phyloP scores from a whole-genome alignment of 352 stramenopile species.

The Phytophthora boehmeriae region DNA sequence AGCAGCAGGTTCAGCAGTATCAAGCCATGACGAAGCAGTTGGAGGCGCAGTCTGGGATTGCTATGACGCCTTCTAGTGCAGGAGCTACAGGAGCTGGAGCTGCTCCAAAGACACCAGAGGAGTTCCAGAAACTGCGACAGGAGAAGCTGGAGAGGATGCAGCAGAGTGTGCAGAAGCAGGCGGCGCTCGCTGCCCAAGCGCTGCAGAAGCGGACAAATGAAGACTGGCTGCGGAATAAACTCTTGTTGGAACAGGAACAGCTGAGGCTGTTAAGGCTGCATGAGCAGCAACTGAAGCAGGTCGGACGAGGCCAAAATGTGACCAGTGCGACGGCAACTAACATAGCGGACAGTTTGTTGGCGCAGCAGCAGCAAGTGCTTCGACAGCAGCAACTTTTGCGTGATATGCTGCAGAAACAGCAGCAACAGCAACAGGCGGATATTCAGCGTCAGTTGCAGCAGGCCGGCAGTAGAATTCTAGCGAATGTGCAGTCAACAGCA shows the following conservation, averaged over 20 bases:
- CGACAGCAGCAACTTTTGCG: slow-evolving; percentile 52
- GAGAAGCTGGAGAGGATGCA: slow-evolving; percentile 62
- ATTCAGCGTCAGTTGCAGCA: slow-evolving; percentile 35
- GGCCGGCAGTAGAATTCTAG: slow-evolving; percentile 1
- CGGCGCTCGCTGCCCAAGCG: slow-evolving; percentile 39
- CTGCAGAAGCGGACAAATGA: slow-evolving; percentile 38
- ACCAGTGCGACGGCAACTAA: slow-evolving; percentile 23
- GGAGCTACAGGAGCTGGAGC: background rate
- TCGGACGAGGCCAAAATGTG: slow-evolving; percentile 15
- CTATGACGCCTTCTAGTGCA: slow-evolving; percentile 3
- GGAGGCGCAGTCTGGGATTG: slow-evolving; percentile 18
- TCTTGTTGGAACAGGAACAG: slow-evolving; percentile 55
- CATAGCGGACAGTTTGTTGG: slow-evolving; percentile 40
- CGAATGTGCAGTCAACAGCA: slow-evolving; percentile 2
- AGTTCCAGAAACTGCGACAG: slow-evolving; percentile 51
- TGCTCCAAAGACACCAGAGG: slow-evolving; percentile 37
- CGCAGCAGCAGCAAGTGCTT: slow-evolving; percentile 56
- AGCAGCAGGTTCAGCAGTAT: slow-evolving; percentile 44
- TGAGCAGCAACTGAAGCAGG: slow-evolving; percentile 41
- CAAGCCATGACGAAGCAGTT: slow-evolving; percentile 34
- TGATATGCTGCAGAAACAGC: slow-evolving; percentile 43
- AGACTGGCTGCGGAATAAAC: slow-evolving; percentile 48
- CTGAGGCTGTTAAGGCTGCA: slow-evolving; percentile 38
- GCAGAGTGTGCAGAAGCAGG: slow-evolving; percentile 46
- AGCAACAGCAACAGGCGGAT: slow-evolving; percentile 31